phyloP scores from a whole-genome alignment of 2,329 filamentous ascomycete genomes.

The Xylariaceae sp. region DNA sequence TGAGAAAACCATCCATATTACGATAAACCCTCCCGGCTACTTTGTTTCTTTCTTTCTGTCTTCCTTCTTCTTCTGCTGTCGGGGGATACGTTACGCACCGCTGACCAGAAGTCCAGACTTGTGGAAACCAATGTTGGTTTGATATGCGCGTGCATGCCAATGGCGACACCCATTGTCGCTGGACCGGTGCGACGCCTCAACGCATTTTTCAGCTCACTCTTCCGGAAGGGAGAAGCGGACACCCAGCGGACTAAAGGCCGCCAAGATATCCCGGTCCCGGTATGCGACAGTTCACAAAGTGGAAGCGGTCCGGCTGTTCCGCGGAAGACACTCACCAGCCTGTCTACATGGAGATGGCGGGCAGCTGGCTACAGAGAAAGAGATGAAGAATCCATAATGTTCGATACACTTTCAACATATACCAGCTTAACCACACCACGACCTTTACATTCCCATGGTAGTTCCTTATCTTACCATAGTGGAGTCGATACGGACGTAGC shows the following conservation, averaged over 20 bases:
- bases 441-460: neutral
- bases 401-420: neutral
- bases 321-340: constrained; percentile 10
- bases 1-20: constrained; percentile 5
- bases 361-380: neutral
- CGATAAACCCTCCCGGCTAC: too few relatives aligned
- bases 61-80: neutral
- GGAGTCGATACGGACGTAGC: too few relatives aligned
- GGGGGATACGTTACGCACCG: neutral
- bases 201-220: constrained; percentile 6
- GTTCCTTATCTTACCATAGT: too few relatives aligned
- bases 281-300: neutral
- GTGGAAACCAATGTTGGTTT: constrained; percentile 19
- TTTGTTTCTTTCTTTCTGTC: too few relatives aligned
- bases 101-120: constrained; percentile 7
- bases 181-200: constrained; percentile 15
- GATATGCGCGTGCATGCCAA: constrained; percentile 21
- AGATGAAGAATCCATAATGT: neutral
- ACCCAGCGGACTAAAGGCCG: constrained; percentile 1
- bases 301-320: constrained; percentile 10
- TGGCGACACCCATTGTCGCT: constrained; percentile 11
- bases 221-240: neutral
- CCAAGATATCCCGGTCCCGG: neutral
- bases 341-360: neutral
- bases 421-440: neutral